Conservation (phyloP, 2,329 filamentous ascomycete genomes). For the Fusarium palustre region DNA sequence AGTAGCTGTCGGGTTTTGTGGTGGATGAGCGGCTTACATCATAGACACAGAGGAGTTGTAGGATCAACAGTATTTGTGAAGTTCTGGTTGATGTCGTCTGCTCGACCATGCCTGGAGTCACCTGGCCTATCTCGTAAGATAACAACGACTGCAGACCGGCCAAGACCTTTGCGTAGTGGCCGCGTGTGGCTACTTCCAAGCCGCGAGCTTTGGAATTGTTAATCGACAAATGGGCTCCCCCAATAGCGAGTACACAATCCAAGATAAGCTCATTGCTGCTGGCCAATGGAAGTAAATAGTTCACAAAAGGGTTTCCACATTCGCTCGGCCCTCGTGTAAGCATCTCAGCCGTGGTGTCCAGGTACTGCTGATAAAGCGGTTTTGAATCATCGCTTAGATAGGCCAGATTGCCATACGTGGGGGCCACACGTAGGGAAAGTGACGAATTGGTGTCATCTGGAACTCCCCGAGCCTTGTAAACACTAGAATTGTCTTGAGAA, state of each 20-base stretch:
- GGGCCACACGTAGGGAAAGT: not conserved
- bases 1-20: accelerated
- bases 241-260: slow-evolving; percentile 19
- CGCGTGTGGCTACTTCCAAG: slow-evolving; percentile 5
- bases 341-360: slow-evolving; percentile 5
- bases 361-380: slow-evolving; percentile 19
- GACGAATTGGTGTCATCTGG: not conserved
- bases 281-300: slow-evolving; percentile 16
- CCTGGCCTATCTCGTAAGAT: not conserved
- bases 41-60: slow-evolving; percentile 11
- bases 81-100: not conserved
- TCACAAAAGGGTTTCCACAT: slow-evolving; percentile 18
- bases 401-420: slow-evolving; percentile 5
- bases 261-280: not conserved
- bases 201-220: not conserved
- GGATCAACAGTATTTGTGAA: not conserved
- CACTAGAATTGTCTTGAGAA: not conserved
- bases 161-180: slow-evolving; percentile 3
- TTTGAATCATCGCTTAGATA: slow-evolving; percentile 12
- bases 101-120: not conserved
- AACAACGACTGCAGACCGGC: not conserved
- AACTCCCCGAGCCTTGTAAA: not conserved
- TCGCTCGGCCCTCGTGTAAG: slow-evolving; percentile 2
- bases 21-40: not conserved
- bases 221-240: not conserved